Conservation (phyloP, 2,329 filamentous ascomycete genomes). For the Arachnomyces sp. region DNA sequence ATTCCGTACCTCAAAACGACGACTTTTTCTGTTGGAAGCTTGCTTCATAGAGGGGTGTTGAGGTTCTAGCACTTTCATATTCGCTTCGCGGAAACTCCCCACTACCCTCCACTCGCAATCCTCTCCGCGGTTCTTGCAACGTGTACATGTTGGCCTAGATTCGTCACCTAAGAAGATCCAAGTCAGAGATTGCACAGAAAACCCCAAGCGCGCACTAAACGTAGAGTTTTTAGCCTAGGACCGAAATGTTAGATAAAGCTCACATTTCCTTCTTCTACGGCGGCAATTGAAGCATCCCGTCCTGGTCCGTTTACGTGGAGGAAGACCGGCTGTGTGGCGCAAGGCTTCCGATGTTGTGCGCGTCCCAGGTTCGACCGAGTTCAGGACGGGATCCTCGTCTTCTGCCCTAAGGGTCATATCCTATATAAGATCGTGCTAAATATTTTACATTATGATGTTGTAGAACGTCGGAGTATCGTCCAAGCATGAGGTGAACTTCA, state of each 20-base stretch:
- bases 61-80: slow-evolving; percentile 21
- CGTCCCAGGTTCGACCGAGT: no score
- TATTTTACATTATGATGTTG: no score
- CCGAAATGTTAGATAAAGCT: neutral
- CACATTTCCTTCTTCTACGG: slow-evolving; percentile 26
- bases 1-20: slow-evolving; percentile 17
- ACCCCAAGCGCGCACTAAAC: no score
- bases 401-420: no score
- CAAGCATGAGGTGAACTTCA: no score
- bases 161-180: no score
- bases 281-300: slow-evolving; percentile 27
- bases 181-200: no score
- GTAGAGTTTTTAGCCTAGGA: slow-evolving; percentile 2
- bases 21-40: slow-evolving; percentile 10
- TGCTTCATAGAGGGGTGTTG: slow-evolving; percentile 26
- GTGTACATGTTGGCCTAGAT: slow-evolving; percentile 21
- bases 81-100: slow-evolving; percentile 24
- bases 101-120: slow-evolving; percentile 24
- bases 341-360: no score
- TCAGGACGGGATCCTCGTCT: no score
- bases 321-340: no score
- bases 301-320: slow-evolving; percentile 18
- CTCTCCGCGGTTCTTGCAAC: slow-evolving; percentile 23
- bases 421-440: no score
- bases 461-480: no score